Percentiles rank a stretch among this genome's conserved stretches.
Evolutionary conservation across 2,329 filamentous ascomycete species (phyloP).

Genomic region (Alternaria infectoria): DNA sequence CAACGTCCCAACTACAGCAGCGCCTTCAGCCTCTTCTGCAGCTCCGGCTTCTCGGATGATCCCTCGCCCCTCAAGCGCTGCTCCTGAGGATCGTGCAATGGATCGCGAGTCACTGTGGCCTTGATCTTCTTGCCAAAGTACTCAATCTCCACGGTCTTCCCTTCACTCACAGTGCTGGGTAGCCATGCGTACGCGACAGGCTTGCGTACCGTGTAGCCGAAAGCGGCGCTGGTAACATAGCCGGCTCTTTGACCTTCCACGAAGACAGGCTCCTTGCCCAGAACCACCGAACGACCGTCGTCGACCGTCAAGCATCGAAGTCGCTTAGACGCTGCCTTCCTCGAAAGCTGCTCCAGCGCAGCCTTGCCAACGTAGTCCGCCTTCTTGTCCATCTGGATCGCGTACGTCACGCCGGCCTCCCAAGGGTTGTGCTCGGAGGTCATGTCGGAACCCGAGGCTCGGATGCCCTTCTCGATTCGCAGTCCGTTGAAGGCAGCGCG

Average conservation of each 20-base stretch:
- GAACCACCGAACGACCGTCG: slow-evolving; percentile 62
- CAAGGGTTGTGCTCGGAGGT: slow-evolving; percentile 66
- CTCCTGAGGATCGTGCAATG: slow-evolving; percentile 55
- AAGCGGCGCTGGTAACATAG: slow-evolving; percentile 67
- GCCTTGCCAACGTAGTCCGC: slow-evolving; percentile 59
- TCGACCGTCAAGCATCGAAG: slow-evolving; percentile 62
- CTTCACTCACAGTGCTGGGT: slow-evolving; percentile 55
- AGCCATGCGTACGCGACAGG: slow-evolving; percentile 67
- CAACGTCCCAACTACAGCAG: slow-evolving; percentile 20
- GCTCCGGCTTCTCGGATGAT: slow-evolving; percentile 19
- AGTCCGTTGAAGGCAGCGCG: slow-evolving; percentile 64
- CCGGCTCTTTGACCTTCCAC: slow-evolving; percentile 56
- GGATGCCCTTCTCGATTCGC: slow-evolving; percentile 65
- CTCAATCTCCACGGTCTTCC: slow-evolving; percentile 63
- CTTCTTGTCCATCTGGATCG: slow-evolving; percentile 57
- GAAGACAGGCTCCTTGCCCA: slow-evolving; percentile 69
- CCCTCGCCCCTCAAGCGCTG: slow-evolving; percentile 43
- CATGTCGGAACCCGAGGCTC: slow-evolving; percentile 64
- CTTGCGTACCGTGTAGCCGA: slow-evolving; percentile 65
- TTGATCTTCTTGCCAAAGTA: slow-evolving; percentile 64
- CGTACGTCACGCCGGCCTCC: slow-evolving; percentile 62
- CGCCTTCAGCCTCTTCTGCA: slow-evolving; percentile 31
- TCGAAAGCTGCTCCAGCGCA: slow-evolving; percentile 55
- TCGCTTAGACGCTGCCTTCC: slow-evolving; percentile 42
- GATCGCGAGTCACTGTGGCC: slow-evolving; percentile 62